Conservation (phyloP, 2,329 filamentous ascomycete species). For the Fusarium udum region DNA sequence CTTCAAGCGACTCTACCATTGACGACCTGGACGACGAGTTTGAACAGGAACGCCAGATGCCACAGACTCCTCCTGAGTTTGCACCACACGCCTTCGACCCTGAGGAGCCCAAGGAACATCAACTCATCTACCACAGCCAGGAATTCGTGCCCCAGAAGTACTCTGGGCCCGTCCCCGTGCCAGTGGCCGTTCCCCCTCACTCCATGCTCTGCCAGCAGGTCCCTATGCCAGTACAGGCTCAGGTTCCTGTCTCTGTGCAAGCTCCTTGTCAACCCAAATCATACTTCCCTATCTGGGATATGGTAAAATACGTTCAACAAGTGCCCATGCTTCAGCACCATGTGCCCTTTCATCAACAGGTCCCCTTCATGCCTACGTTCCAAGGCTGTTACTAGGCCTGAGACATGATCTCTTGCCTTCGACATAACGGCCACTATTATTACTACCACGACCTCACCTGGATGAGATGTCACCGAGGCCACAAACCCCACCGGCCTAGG, state of each 20-base stretch:
- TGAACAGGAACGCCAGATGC: constrained; percentile 54
- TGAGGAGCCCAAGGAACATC: constrained; percentile 55
- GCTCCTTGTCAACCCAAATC: constrained; percentile 57
- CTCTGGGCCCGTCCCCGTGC: constrained; percentile 49
- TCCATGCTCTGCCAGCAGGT: constrained; percentile 47
- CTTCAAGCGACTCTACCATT: constrained; percentile 63
- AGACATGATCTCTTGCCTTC: constrained; percentile 1
- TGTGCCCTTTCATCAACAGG: constrained; percentile 62
- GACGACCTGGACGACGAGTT: constrained; percentile 62
- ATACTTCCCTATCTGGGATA: constrained; percentile 61
- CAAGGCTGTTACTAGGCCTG: constrained; percentile 58
- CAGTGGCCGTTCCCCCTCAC: constrained; percentile 40
- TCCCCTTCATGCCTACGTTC: constrained; percentile 61
- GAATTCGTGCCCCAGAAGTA: constrained; percentile 60
- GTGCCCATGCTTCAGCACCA: constrained; percentile 59
- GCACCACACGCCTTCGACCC: constrained; percentile 56
- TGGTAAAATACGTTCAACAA: constrained; percentile 63
- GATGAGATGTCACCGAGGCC: constrained; percentile 32
- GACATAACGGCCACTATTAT: neutral
- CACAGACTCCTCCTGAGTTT: constrained; percentile 53
- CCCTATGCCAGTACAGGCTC: constrained; percentile 46
- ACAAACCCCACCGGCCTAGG: constrained; percentile 12
- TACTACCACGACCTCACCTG: constrained; percentile 26
- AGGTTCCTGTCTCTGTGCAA: constrained; percentile 51
- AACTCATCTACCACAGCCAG: constrained; percentile 53